A percentile compares a stretch with the other conserved stretches of the same genome.
phyloP scores from a whole-genome alignment of 163 green algal species.

The Scenedesmus sp. region DNA sequence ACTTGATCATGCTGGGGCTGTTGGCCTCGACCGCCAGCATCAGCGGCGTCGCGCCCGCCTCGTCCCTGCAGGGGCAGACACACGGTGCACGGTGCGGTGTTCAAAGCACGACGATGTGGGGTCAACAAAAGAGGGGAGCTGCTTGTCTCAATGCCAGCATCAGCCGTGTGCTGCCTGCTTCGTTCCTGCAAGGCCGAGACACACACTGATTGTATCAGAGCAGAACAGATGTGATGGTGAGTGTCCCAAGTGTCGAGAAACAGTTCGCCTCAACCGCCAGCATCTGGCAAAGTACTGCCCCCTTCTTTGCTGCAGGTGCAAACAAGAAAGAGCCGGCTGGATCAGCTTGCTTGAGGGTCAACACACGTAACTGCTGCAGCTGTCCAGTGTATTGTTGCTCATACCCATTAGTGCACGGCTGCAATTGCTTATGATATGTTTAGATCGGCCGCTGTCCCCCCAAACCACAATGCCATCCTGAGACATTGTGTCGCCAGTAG shows the following conservation, averaged over 20 bases:
- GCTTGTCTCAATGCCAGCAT: neutral
- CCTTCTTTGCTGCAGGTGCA: no score
- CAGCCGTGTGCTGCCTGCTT: neutral
- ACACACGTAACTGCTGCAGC: no score
- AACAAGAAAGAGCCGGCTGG: no score
- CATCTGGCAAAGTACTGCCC: neutral
- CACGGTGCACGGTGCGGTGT: neutral
- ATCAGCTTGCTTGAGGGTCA: no score
- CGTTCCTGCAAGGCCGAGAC: neutral
- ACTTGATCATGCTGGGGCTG: constrained; percentile 51
- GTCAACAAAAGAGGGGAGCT: neutral
- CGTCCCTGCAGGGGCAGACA: constrained; percentile 13
- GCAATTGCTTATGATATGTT: no score
- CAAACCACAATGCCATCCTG: neutral
- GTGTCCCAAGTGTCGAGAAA: no score
- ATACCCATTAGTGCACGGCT: no score
- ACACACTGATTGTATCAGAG: neutral
- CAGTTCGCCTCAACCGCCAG: no score
- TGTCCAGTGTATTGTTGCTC: no score
- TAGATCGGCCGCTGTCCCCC: no score
- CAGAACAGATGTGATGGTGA: no score
- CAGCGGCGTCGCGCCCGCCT: constrained; percentile 45
- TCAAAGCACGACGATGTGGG: neutral
- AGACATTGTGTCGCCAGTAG: no score
- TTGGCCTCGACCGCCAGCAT: constrained; percentile 55